A percentile compares a stretch with the other conserved stretches of the same genome.
These are phyloP conservation scores for Plasmodium reichenowi DNA, from an alignment of 169 alveolate species.

Conservation along the genomic window DNA sequence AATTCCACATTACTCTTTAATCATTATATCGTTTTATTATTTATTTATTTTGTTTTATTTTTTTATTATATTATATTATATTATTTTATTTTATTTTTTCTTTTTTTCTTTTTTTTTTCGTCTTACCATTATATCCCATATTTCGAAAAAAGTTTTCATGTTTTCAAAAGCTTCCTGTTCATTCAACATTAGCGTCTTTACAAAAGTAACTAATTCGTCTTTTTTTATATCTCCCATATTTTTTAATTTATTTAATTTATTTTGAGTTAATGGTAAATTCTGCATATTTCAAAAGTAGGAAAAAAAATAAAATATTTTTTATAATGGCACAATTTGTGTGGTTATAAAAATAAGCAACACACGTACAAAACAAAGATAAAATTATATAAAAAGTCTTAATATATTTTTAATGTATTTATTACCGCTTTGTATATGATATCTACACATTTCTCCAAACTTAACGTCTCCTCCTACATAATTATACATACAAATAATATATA, in stretches of 20 bases:
- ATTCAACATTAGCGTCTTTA: slow-evolving; percentile 34
- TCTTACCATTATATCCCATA: slow-evolving; percentile 68
- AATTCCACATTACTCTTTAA: background rate
- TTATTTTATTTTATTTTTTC: background rate
- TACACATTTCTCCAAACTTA: slow-evolving; percentile 34
- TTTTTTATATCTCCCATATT: slow-evolving; percentile 17
- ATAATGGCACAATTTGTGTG: too few species aligned
- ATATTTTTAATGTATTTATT: background rate
- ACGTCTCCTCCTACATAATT: slow-evolving; percentile 13
- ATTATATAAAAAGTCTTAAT: background rate
- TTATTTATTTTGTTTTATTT: background rate
- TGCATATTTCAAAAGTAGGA: background rate
- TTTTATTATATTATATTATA: background rate
- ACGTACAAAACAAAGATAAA: background rate
- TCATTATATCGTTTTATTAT: background rate
- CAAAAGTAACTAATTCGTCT: slow-evolving; percentile 30
- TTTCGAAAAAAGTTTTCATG: slow-evolving; percentile 66
- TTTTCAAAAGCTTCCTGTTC: slow-evolving; percentile 74
- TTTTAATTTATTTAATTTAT: slow-evolving; percentile 35
- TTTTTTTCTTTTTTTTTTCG: background rate
- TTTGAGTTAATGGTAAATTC: slow-evolving; percentile 57
- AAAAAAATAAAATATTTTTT: background rate
- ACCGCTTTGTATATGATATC: slow-evolving; percentile 73
- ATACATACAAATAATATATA: background rate
- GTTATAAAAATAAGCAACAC: too few species aligned